Evolutionary conservation across 1,139 yeast genomes (phyloP).

Genomic region (Williopsis jadinii): DNA sequence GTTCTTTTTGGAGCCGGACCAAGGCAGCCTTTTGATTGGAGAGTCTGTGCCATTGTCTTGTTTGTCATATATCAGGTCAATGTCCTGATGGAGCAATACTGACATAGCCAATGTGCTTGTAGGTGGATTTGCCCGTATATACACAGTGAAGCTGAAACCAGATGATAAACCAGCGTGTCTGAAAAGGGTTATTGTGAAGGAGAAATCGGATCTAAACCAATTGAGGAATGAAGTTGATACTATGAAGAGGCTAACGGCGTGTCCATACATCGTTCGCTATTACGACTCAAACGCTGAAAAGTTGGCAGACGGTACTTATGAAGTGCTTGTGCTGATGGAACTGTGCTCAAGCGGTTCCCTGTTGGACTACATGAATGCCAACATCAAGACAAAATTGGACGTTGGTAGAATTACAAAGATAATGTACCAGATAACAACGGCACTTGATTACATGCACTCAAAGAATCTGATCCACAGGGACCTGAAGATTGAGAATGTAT

Average conservation of each 20-base stretch:
- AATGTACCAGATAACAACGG: constrained; percentile 60
- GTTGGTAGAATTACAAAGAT: constrained; percentile 60
- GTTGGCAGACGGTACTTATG: constrained; percentile 43
- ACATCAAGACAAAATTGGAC: constrained; percentile 54
- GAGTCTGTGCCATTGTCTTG: too few relatives aligned
- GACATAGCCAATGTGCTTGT: constrained; percentile 6
- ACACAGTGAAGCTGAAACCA: constrained; percentile 45
- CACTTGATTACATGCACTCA: constrained; percentile 68
- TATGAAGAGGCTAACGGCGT: constrained; percentile 53
- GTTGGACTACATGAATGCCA: constrained; percentile 67
- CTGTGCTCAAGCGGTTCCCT: constrained; percentile 66
- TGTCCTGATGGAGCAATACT: constrained; percentile 1
- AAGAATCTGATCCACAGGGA: constrained; percentile 62
- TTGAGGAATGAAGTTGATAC: constrained; percentile 74
- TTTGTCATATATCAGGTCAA: too few relatives aligned
- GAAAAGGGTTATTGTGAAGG: constrained; percentile 68
- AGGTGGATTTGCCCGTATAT: constrained; percentile 55
- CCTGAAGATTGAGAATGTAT: constrained; percentile 71
- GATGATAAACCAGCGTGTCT: constrained; percentile 48
- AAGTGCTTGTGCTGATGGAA: constrained; percentile 74
- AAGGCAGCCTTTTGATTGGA: too few relatives aligned
- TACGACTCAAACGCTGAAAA: constrained; percentile 76
- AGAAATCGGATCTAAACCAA: constrained; percentile 56
- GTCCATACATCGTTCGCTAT: constrained; percentile 55
- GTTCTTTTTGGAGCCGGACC: too few relatives aligned